These are phyloP conservation scores for Musa balbisiana DNA, from an alignment of 202 grass and related monocot species.

Conservation along the genomic window DNA sequence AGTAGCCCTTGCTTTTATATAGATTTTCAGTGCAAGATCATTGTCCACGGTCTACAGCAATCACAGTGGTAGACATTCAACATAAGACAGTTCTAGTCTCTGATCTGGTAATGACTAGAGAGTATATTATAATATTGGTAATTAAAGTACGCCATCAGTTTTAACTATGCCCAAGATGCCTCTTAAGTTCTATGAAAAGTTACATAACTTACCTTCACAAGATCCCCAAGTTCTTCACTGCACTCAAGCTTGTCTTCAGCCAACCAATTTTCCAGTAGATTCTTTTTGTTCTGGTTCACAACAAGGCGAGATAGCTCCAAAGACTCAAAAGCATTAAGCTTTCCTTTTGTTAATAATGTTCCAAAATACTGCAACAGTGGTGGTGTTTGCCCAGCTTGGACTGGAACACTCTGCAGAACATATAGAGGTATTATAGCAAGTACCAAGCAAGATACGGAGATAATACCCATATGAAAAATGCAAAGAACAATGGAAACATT, in stretches of 20 bases:
- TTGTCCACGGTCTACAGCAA: conserved; percentile 69
- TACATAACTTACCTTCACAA: conserved; percentile 59
- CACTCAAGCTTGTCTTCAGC: conserved; percentile 93
- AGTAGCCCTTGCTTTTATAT: conserved; percentile 91
- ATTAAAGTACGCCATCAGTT: too few species aligned
- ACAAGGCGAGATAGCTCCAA: conserved; percentile 86
- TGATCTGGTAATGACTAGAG: too few species aligned
- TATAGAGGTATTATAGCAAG: not conserved
- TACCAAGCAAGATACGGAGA: too few species aligned
- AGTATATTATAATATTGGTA: too few species aligned
- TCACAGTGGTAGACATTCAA: not conserved
- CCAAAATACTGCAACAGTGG: conserved; percentile 91
- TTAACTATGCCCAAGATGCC: too few species aligned
- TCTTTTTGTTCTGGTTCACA: conserved; percentile 98
- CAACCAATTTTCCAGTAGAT: conserved; percentile 87
- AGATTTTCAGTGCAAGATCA: conserved; percentile 92
- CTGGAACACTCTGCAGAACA: conserved; percentile 76
- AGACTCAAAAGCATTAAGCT: conserved; percentile 83
- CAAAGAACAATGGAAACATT: too few species aligned
- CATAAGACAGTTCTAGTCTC: not conserved
- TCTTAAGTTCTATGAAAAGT: not conserved
- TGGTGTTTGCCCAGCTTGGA: conserved; percentile 90
- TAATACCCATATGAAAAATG: too few species aligned
- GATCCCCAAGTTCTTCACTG: conserved; percentile 93
- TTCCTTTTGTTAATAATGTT: conserved; percentile 70